Evolutionary conservation across 345 rosid species (phyloP), one percentile per base, ranked within the genome.

Genomic region (Cardamine resedifolia): DNA sequence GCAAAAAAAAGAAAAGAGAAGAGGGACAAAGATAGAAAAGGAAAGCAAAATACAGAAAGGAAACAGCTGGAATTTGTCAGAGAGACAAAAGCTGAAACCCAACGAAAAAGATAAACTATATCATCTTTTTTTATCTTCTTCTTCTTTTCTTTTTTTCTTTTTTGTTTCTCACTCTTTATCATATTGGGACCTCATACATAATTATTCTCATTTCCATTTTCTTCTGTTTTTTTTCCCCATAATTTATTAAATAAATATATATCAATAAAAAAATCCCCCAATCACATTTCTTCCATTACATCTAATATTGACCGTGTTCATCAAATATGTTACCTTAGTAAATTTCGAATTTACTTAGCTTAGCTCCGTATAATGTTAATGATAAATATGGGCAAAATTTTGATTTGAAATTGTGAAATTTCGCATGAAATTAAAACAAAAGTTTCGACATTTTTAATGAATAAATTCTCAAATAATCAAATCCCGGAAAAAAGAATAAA

Each of bases 11-110:
- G 2, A 2, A 3, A 19, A 31, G 2, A 15, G 2, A 2, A 3
- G 23, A 31, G 9, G 2, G 5, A 68, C 64, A 68, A 18, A 52
- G 64, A 36, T 21, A 34, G 74, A 69, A 69, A 68, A 59, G 64
- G 43, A 68, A 69, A 31, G 31, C 51, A 19, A 59, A 62, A 69
- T 38, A 69, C 75, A 76, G 66, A 76, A 63, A 76, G 79, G 55
- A 55, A 26, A 50, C 71, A 76, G 79, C 71, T 69, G 71, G 75
- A 48, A 2, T 33, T 64, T 69, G 79, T 76, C 60, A 63, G 75
- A 76, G 70, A 70, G 65, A 63, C 72, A 74, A 74, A 66, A 73
- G 59, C 51, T 73, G 58, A 57, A 5, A 28, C 16, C 60, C 51
- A 74, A 58, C 71, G 0, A 58, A 21, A 58, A 58, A 49, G 55